Evolutionary conservation across 2,329 filamentous ascomycete genomes (phyloP).

Genomic region (Emmonsia crescens): DNA sequence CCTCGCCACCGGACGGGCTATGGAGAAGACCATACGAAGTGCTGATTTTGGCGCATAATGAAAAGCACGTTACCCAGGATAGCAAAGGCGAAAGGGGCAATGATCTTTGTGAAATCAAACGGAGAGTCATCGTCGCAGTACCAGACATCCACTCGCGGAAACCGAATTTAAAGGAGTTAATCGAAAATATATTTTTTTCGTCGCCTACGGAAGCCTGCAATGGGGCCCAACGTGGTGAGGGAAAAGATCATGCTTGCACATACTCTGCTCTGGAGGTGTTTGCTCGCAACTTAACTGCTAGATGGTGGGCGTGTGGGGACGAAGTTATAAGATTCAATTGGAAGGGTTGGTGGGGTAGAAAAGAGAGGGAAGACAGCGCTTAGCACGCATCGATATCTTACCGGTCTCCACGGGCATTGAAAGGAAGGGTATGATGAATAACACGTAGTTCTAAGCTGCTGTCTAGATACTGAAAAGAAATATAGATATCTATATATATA

Average conservation of each 20-base stretch:
- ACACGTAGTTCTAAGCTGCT: background rate
- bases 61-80: conserved; percentile 13
- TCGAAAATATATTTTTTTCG: conserved; percentile 39
- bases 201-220: background rate
- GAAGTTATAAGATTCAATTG: conserved; percentile 52
- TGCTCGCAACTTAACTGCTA: conserved; percentile 47
- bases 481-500: background rate
- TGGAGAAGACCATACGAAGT: conserved; percentile 55
- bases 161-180: conserved; percentile 46
- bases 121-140: conserved; percentile 46
- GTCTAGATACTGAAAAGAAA: background rate
- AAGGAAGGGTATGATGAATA: background rate
- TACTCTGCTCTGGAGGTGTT: conserved; percentile 51
- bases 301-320: conserved; percentile 53
- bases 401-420: background rate
- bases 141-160: conserved; percentile 57
- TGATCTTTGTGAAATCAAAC: conserved; percentile 22
- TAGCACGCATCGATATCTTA: background rate
- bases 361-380: background rate
- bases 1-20: conserved; percentile 40
- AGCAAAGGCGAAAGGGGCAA: conserved; percentile 13
- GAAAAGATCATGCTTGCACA: conserved; percentile 11
- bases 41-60: conserved; percentile 36
- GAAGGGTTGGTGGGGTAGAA: conserved; percentile 39
- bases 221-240: background rate